Base-by-base conservation (phyloP, 148 eudicot species). In the Heliosperma pusillum region DNA sequence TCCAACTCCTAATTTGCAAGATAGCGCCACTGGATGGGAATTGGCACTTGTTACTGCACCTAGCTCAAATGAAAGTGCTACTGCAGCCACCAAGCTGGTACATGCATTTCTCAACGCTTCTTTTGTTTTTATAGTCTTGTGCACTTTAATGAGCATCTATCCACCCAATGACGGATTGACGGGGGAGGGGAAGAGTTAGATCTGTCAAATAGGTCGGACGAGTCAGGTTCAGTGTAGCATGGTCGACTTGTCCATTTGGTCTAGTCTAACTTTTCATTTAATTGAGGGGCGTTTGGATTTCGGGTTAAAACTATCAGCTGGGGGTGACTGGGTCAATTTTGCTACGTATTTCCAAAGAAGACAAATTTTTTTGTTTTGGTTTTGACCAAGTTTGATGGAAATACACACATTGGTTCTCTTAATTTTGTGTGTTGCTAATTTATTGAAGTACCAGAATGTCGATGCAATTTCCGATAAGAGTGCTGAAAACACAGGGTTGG, bases 21-120 rank as follows among this genome's bases (percentile, higher is more conserved):
- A 85, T 82, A 96, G 97, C 74, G 66, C 87, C 50, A 79, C 91
- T n/a, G 98, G 97, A 75, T 95, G 99, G 97, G 99, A 95, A 82
- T 73, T 95, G 77, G 99, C 99, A 72, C 97, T 92, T 76, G 97
- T 95, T 69, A 87, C 96, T 78, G 91, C 97, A 75, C 94, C 99
- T 56, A 92, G 91, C 80, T 87, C 96, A 62, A 88, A 87, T 74
- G 94, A 86, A 82, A 83, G 79, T 66, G 76, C 85, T 45, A 70
- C 90, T 33, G 72, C 90, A 60, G 71, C 89, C 56, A 89, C 78
- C 82, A 87, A 89, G 77, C 82, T 92, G 97, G 99, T 92, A 95
- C 24, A 11, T 79, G 9, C 21, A 36, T 57, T 29, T 25, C 53
- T 68, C 17, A 15, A 45, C 27, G 16, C 17, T 25, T 60, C 71